Percentiles rank a stretch among this genome's conserved stretches.
phyloP scores from a whole-genome alignment of 148 eudicot species.

The Rheum nobile region DNA sequence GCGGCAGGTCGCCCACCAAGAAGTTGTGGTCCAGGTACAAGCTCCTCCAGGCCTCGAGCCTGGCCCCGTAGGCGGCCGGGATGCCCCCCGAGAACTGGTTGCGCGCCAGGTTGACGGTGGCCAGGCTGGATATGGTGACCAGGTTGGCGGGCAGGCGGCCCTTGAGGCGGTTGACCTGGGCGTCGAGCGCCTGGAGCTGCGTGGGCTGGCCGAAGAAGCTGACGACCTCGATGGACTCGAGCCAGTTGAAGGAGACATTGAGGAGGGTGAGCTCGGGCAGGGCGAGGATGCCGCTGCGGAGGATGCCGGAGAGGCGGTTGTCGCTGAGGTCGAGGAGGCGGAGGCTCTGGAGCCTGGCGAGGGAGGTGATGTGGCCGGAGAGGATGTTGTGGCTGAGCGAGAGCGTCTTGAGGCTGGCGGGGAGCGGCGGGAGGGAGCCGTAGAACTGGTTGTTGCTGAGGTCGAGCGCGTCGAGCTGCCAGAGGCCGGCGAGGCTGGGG shows the following conservation, averaged over 20 bases:
- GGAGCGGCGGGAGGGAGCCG: constrained; percentile 47
- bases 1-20: constrained; percentile 47
- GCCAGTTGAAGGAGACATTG: constrained; percentile 45
- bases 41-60: constrained; percentile 42
- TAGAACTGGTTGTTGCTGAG: constrained; percentile 40
- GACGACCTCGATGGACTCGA: constrained; percentile 35
- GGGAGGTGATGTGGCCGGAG: constrained; percentile 36
- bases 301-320: constrained; percentile 44
- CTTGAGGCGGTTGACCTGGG: constrained; percentile 37
- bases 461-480: constrained; percentile 56
- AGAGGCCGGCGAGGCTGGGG: constrained; percentile 40
- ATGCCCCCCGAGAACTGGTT: constrained; percentile 53
- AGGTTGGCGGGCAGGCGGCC: constrained; percentile 49
- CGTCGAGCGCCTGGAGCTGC: constrained; percentile 35
- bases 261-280: constrained; percentile 30
- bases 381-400: constrained; percentile 37
- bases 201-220: constrained; percentile 20
- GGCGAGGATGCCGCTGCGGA: constrained; percentile 28
- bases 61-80: constrained; percentile 37
- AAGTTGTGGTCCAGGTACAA: constrained; percentile 52
- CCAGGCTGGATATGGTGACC: constrained; percentile 35
- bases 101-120: constrained; percentile 31
- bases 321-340: constrained; percentile 38
- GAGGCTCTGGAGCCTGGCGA: constrained; percentile 27
- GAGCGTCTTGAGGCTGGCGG: constrained; percentile 27